A percentile compares a stretch with the other conserved stretches of the same genome.
phyloP scores from a whole-genome alignment of 2,329 filamentous ascomycete species.

The Laburnicola sp. region DNA sequence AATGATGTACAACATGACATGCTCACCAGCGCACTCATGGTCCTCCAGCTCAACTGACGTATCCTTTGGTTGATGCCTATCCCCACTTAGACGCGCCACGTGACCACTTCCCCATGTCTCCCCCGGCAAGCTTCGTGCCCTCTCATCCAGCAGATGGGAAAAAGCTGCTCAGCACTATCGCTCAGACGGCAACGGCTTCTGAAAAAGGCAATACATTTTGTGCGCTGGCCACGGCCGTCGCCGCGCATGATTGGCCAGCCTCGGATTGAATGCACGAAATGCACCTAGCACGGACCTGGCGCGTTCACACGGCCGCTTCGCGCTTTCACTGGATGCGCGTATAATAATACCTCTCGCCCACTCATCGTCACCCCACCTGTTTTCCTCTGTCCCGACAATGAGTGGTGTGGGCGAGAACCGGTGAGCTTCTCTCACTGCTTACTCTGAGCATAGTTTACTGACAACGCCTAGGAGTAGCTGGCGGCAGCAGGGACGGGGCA shows the following conservation, averaged over 20 bases:
- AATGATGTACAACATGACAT: conserved; percentile 1
- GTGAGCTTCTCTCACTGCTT: conserved; percentile 24
- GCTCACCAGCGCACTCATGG: not conserved
- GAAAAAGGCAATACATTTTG: conserved; percentile 7
- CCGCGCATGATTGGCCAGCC: conserved; percentile 7
- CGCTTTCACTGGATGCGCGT: conserved; percentile 10
- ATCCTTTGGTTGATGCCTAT: too few species aligned
- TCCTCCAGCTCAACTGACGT: too few species aligned
- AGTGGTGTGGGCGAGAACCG: conserved; percentile 46
- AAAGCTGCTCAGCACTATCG: conserved; percentile 11
- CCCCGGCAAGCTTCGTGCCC: conserved; percentile 18
- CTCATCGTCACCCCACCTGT: conserved; percentile 31
- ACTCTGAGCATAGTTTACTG: conserved; percentile 13
- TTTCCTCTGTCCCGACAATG: conserved; percentile 34
- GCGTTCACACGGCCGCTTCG: not conserved
- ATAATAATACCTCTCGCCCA: conserved; percentile 34
- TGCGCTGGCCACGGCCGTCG: conserved; percentile 8
- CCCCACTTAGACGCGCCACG: conserved; percentile 3
- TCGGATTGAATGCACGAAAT: not conserved
- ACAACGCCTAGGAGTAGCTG: conserved; percentile 31
- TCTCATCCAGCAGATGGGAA: conserved; percentile 11
- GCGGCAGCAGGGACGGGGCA: conserved; percentile 38
- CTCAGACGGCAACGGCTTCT: conserved; percentile 8
- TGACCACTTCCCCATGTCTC: conserved; percentile 50
- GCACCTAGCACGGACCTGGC: not conserved